Conservation (phyloP, 75 land plant genomes). For the Pseudotsuga menziesii region DNA sequence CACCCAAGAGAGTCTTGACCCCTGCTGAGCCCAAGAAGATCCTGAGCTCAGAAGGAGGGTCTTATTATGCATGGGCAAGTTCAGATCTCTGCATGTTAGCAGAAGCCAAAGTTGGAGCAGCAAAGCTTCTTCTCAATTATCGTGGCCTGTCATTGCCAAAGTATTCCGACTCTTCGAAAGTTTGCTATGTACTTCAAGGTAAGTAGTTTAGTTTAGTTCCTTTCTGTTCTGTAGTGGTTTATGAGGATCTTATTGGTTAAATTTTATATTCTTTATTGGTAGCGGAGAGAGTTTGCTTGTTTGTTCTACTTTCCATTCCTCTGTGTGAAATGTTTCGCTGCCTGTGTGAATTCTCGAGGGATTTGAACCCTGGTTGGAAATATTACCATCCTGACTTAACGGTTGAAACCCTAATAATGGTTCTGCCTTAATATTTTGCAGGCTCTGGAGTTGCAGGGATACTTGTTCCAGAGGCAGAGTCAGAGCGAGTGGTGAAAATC, state of each 20-base stretch:
- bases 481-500: constrained; percentile 54
- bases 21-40: constrained; percentile 45
- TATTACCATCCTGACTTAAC: too few relatives aligned
- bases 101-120: constrained; percentile 56
- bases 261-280: too few relatives aligned
- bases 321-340: too few relatives aligned
- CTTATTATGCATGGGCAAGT: constrained; percentile 48
- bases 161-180: constrained; percentile 68
- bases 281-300: too few relatives aligned
- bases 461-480: constrained; percentile 40
- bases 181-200: constrained; percentile 79
- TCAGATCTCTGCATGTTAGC: constrained; percentile 52
- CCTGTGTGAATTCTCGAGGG: too few relatives aligned
- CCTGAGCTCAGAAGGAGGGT: constrained; percentile 49
- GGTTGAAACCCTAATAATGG: too few relatives aligned
- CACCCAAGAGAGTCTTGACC: constrained; percentile 28
- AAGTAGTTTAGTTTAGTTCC: constrained; percentile 12
- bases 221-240: not conserved
- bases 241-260: too few relatives aligned
- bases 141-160: constrained; percentile 54
- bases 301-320: too few relatives aligned
- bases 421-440: constrained; percentile 11
- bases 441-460: constrained; percentile 63
- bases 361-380: too few relatives aligned
- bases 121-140: constrained; percentile 47